Evolutionary conservation across 1,284 basidiomycete species (phyloP), one percentile per base, ranked within the genome.

Genomic region (Phlebopus sp.): DNA sequence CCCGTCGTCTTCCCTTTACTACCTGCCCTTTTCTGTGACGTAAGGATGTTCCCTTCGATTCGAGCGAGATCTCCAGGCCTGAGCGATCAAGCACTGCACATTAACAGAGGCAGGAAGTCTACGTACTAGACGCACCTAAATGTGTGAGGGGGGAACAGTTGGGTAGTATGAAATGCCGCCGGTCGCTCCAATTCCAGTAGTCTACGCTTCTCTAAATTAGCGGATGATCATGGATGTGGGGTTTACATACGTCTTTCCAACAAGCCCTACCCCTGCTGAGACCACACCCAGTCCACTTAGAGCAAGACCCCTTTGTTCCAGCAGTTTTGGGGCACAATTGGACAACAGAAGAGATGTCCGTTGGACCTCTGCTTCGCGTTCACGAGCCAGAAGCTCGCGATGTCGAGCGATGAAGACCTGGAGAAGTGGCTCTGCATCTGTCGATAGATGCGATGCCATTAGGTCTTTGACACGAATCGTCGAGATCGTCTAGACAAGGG

Each of bases 271-370:
- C 40, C 78, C 81, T 19, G 93, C 75, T 17, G 76, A 77, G 1
- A 79, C 75, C 1, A 93, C 74, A 0, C 86, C 83, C 8, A 97
- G 73, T 25, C 84, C 83, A 27, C 81, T 79, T 1, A 97, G 68
- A 1, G 90, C 86, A 5, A 97, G 73, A 1, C 94, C 94, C 56
- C 90, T 86, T 56, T 90, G 85, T 66, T 97, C 93, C 14, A 97
- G 77, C 10, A 95, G 71, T 58, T 85, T 92, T 0, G 88, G 87
- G 4, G 86, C 78, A 60, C 90, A 93, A 52, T 92, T 92, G 4
- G 90, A 87, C 35, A 94, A 77, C 25, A 96, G 69, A 9, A 96
- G 74, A 6, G 86, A 82, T 19, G 81, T 90, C 42, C 91, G 80
- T 50, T 90, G 84, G 53, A 94, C 81, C 62, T 97, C 94, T 32